Evolutionary conservation across 345 rosid species (phyloP).

Genomic region (Salix exigua): DNA sequence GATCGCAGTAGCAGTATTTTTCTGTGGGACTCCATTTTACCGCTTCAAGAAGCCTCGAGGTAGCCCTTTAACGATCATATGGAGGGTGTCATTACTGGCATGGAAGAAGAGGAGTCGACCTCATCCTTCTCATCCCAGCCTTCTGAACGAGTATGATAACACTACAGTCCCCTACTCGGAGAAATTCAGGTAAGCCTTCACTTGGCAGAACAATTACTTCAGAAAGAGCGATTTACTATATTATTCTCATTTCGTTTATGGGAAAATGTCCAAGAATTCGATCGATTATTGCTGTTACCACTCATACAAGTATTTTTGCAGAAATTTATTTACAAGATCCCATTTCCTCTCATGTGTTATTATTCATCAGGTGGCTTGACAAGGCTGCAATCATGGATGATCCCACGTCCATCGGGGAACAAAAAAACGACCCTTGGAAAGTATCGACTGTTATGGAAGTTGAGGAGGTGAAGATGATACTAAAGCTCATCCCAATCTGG

Average conservation of each 20-base stretch:
- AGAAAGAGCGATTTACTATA: background rate
- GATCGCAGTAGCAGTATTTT: slow-evolving; percentile 51
- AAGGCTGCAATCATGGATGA: slow-evolving; percentile 63
- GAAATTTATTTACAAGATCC: slow-evolving; percentile 2
- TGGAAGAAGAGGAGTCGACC: slow-evolving; percentile 62
- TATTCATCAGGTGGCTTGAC: slow-evolving; percentile 55
- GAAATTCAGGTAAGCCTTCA: slow-evolving; percentile 45
- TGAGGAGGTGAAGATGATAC: slow-evolving; percentile 78
- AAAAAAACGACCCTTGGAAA: slow-evolving; percentile 47
- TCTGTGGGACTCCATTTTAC: slow-evolving; percentile 57
- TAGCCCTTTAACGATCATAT: slow-evolving; percentile 76
- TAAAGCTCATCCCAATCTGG: slow-evolving; percentile 81
- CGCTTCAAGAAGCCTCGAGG: slow-evolving; percentile 75
- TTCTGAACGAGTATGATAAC: slow-evolving; percentile 52
- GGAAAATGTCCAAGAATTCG: background rate
- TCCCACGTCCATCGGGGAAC: slow-evolving; percentile 18
- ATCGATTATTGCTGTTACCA: background rate
- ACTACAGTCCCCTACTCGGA: slow-evolving; percentile 55
- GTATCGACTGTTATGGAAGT: slow-evolving; percentile 73
- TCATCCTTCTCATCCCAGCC: slow-evolving; percentile 54
- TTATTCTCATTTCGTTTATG: background rate
- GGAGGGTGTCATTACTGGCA: slow-evolving; percentile 71
- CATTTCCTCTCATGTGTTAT: background rate
- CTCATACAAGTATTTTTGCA: background rate
- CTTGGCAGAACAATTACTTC: background rate